These are phyloP conservation scores for Lactarius akahatsu DNA, from an alignment of 768 basidiomycete genomes.

Conservation along the genomic window DNA sequence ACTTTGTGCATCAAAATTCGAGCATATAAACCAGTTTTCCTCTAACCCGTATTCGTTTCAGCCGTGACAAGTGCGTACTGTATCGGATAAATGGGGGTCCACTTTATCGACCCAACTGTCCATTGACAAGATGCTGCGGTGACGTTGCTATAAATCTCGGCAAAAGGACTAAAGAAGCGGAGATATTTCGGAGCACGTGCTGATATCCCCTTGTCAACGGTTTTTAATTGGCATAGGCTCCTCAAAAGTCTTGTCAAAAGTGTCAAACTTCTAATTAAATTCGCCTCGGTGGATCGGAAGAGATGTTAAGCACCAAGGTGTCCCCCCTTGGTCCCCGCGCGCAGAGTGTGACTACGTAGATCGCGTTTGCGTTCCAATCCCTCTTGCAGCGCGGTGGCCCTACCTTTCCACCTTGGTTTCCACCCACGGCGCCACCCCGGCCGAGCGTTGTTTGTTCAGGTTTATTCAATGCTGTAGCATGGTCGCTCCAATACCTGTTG, in stretches of 20 bases:
- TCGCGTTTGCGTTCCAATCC: neutral
- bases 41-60: too few relatives aligned
- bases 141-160: neutral
- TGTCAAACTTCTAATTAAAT: neutral
- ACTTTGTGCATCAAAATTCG: too few relatives aligned
- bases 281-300: neutral
- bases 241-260: neutral
- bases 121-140: too few relatives aligned
- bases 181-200: neutral
- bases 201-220: neutral
- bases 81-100: too few relatives aligned
- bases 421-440: neutral
- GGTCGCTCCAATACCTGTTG: neutral
- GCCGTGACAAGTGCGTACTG: too few relatives aligned
- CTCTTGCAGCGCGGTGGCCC: neutral
- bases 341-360: neutral
- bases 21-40: too few relatives aligned
- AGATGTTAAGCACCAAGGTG: neutral
- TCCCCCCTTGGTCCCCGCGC: neutral
- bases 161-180: neutral
- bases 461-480: slow-evolving; percentile 19
- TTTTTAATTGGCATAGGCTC: neutral
- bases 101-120: too few relatives aligned
- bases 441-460: slow-evolving; percentile 13
- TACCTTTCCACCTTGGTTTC: too few relatives aligned